Base-by-base conservation (phyloP, 768 basidiomycete species). In the Pulveroboletus frians region DNA sequence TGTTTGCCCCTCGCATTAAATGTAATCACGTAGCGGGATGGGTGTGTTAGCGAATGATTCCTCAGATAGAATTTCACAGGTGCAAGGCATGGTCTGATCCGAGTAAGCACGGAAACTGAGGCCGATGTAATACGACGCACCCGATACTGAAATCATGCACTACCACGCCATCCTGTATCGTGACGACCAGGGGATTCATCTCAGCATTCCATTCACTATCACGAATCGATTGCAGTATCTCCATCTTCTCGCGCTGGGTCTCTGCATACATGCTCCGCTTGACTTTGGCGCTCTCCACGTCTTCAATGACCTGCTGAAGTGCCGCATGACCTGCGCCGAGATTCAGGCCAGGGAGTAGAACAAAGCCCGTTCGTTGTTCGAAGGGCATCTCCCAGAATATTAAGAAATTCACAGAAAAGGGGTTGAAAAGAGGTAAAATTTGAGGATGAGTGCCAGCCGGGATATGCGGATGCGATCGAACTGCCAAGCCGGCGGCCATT, bases 221-320 rank as follows among this genome's bases (percentile, higher is more conserved):
- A 31, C 80, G 73, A 36, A 96, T 76, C 9, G 83, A 80, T 43
- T 80, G 73, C 44, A 94, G 60, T 29, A 94, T 69, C 43, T 82
- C 80, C 55, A 67, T 64, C 60, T 81, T 81, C 66, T 92, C 83
- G 41, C 85, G 74, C 52, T 78, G 80, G 5, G 92, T 95, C 71
- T 97, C 92, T 18, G 90, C 91, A 61, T 92, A 97, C 79, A 96
- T 91, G 54, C 80, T 90, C 39, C 92, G 78, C 51, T 83, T 87
- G 20, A 75, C 76, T 67, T 88, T 88, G 10, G 76, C 76, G 39
- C 69, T 72, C 59, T 83, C 81, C 9, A 79, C 76, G 17, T 77
- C 73, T 41, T 79, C 74, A 5, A 92, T 74, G 32, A 84, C 71
- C 41, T 76, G 74, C 15, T 78, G 72, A 49, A 95, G 71, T 13